Conservation (phyloP, 2,329 filamentous ascomycete genomes). For the Clathrospora elynae region DNA sequence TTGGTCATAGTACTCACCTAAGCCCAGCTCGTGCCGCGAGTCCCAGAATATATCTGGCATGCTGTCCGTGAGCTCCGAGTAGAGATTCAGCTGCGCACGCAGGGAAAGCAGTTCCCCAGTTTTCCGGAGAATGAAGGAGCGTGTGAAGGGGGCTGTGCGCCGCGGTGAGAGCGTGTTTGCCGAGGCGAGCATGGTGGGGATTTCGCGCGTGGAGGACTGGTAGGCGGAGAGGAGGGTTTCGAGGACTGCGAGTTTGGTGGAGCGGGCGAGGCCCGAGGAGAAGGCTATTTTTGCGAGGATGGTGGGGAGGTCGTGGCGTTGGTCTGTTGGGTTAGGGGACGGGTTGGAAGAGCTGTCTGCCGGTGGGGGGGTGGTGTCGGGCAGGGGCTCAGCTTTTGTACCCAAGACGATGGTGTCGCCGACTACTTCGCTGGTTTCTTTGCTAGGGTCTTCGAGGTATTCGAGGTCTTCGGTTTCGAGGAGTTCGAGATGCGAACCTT, state of each 20-base stretch:
- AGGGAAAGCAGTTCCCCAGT: slow-evolving; percentile 90
- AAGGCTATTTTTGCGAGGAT: slow-evolving; percentile 95
- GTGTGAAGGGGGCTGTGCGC: slow-evolving; percentile 56
- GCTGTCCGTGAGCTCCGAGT: slow-evolving; percentile 93
- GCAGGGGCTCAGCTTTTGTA: slow-evolving; percentile 60
- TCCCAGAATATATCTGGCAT: slow-evolving; percentile 98
- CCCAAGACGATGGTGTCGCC: slow-evolving; percentile 90
- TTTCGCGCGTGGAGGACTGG: slow-evolving; percentile 82
- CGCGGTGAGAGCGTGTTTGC: slow-evolving; percentile 56
- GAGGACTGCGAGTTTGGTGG: slow-evolving; percentile 66
- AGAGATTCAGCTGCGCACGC: slow-evolving; percentile 91
- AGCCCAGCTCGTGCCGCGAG: slow-evolving; percentile 79
- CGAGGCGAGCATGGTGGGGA: slow-evolving; percentile 76
- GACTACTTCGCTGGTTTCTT: slow-evolving; percentile 76
- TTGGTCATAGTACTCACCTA: slow-evolving; percentile 95
- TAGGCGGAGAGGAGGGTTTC: slow-evolving; percentile 75
- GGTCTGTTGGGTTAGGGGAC: slow-evolving; percentile 30
- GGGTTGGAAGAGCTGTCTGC: slow-evolving; percentile 51
- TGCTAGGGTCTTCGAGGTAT: slow-evolving; percentile 74
- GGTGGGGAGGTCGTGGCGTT: slow-evolving; percentile 56
- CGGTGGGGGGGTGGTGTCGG: slow-evolving; percentile 5
- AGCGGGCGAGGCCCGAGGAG: slow-evolving; percentile 89
- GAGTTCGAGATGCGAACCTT: slow-evolving; percentile 71
- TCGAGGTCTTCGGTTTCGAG: slow-evolving; percentile 90
- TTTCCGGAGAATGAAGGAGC: slow-evolving; percentile 85